phyloP scores from a whole-genome alignment of 192 early-diverging fungal species.

The Dispira simplex region DNA sequence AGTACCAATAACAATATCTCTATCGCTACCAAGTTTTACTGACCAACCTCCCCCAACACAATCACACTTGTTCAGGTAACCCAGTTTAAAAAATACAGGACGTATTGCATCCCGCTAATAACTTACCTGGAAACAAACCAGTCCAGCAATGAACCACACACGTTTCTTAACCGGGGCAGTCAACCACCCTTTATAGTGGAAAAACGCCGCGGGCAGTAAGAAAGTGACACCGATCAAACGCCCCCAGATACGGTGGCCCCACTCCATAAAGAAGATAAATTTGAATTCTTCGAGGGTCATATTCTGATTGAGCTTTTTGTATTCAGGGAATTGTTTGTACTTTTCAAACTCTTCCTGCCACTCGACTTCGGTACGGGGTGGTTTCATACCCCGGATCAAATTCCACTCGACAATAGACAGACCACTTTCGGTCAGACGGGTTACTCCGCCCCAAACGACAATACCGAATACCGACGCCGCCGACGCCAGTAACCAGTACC shows the following conservation, averaged over 20 bases:
- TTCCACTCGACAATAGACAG: constrained; percentile 97
- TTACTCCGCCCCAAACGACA: constrained; percentile 87
- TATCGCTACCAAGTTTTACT: no score
- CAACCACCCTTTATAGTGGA: constrained; percentile 68
- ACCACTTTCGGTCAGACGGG: constrained; percentile 92
- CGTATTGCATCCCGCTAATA: background rate
- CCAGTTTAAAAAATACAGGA: no score
- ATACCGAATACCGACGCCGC: constrained; percentile 85
- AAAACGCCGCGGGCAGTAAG: constrained; percentile 74
- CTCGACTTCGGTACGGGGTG: constrained; percentile 65
- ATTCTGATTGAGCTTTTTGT: constrained; percentile 81
- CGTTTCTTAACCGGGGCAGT: constrained; percentile 40
- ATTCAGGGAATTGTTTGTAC: constrained; percentile 98
- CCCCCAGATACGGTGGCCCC: constrained; percentile 93
- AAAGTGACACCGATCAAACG: constrained; percentile 79
- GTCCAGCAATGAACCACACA: constrained; percentile 38
- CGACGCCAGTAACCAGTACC: constrained; percentile 82
- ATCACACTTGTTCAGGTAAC: no score
- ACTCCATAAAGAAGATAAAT: constrained; percentile 95
- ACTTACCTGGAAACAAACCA: constrained; percentile 55
- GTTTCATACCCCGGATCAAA: constrained; percentile 82
- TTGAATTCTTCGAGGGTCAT: constrained; percentile 91
- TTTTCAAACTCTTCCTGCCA: constrained; percentile 95
- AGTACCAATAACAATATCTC: no score
- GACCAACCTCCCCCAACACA: no score